Evolutionary conservation across 805 yeast genomes (phyloP), one percentile per base, ranked within the genome.

Genomic region (Scheffersomyces stipitis): DNA sequence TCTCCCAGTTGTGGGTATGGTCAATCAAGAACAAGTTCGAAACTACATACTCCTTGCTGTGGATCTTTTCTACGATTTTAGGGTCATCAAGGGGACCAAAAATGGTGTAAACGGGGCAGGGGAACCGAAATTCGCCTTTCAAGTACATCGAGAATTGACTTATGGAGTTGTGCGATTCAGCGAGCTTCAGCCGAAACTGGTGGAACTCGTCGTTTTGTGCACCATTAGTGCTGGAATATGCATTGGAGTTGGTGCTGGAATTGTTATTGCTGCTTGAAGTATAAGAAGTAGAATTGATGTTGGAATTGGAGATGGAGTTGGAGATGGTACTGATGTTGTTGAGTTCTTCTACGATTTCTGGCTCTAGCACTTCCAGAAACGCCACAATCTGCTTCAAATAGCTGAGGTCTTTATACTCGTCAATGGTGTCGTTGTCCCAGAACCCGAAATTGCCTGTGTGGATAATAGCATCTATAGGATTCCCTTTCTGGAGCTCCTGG

Each of bases 41-140:
- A 3, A 85, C 69, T 2, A 44, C 36, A 44, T 77, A 73, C 9
- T 66, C 60, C 3, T 83, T 83, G 36, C 65, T 57, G 37, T 80
- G 71, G 56, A 85, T 76, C 62, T 76, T 77, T 45, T 80, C 76
- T 29, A 85, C 60, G 15, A 86, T 86, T 3, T 72, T 52, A 1
- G 86, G 78, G 54, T 85, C 95, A 54, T 85, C 95, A 38, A 81
- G 69, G 56, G 83, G 81, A 0, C 93, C 93, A 48, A 76, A 81
- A n/a, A 82, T 77, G 3, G 90, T 78, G 62, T 85, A 86, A 1
- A 86, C 86, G 0, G 95, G 93, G 73, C 76, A 27, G 59, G 59
- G 47, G 75, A 67, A 41, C 31, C 45, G 34, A 54, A 51, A 31
- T 61, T 61, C 7, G 75, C 85, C 37, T 51, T 48, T 6, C 6